phyloP scores from a whole-genome alignment of 2,329 filamentous ascomycete genomes.

The Aspergillus versicolor region DNA sequence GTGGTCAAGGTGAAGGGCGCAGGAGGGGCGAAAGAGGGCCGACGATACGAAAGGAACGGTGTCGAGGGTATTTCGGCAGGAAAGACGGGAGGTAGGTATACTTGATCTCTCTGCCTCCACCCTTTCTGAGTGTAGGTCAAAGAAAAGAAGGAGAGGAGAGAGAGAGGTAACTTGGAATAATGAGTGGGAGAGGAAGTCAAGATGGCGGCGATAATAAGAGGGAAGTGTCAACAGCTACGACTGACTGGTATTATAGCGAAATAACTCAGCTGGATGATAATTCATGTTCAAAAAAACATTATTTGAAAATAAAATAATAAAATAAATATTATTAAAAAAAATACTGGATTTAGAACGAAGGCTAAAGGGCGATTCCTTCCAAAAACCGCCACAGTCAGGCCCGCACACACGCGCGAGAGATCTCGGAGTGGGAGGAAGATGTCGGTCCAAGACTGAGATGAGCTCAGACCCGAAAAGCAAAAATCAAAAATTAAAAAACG shows the following conservation, averaged over 20 bases:
- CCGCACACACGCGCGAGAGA: constrained; percentile 19
- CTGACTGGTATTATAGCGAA: constrained; percentile 4
- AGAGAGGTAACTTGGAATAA: constrained; percentile 9
- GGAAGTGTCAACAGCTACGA: constrained; percentile 14
- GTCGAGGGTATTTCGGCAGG: neutral
- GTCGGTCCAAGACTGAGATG: constrained; percentile 18
- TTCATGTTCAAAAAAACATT: constrained; percentile 5
- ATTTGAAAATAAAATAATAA: constrained; percentile 13
- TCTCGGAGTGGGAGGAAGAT: constrained; percentile 13
- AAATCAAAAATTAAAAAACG: constrained; percentile 8
- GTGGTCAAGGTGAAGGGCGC: neutral
- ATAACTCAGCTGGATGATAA: neutral
- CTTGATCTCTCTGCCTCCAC: constrained; percentile 6
- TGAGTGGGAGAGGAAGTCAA: constrained; percentile 16
- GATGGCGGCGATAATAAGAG: constrained; percentile 19
- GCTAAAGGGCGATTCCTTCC: constrained; percentile 13
- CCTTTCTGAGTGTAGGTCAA: constrained; percentile 14
- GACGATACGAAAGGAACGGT: neutral
- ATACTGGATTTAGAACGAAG: constrained; percentile 4
- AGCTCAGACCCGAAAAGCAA: constrained; percentile 19
- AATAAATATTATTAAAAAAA: constrained; percentile 13
- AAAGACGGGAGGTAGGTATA: neutral
- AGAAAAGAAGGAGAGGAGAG: constrained; percentile 16
- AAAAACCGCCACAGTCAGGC: constrained; percentile 23
- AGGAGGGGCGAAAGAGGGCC: constrained; percentile 4